Evolutionary conservation across 805 yeast genomes (phyloP), one percentile per base, ranked within the genome.

Genomic region (Candida taoyuanica): DNA sequence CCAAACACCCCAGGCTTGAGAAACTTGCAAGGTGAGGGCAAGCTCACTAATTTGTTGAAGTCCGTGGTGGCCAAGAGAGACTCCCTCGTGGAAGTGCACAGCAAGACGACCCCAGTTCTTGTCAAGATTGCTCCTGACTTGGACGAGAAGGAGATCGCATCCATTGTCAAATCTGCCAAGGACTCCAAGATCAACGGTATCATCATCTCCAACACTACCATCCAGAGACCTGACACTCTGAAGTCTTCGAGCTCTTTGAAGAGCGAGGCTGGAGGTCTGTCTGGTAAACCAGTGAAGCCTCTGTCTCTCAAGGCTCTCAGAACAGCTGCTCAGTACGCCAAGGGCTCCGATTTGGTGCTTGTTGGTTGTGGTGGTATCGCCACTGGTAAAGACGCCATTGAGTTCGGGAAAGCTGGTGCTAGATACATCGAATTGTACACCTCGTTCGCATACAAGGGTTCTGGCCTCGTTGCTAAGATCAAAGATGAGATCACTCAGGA

Each of bases 1-100:
- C 98, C 98, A 37, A 91, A 91, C 58, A 91, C 98, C 1, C 98
- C 98, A 5, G 97, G 97, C 2, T 71, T 91, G 49, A 76, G 98
- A 55, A 85, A 79, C 50, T 71, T 91, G 49, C 98, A 91, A 65
- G 75, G 67, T 40, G 95, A 85, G 50, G 70, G 69, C 39, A 85
- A 83, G 58, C 71, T 91, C 43, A 76, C 86, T 7, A 70, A 70
- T 25, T 66, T 91, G 51, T 70, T 91, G 50, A 64, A 73, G 8
- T 65, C 78, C 11, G 88, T 91, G 24, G 78, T 88, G 11, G 59
- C 63, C 1, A 88, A 84, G 57, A 76, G 97, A 57, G 71, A 85
- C 51, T 71, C 70, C 37, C 49, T 67, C 30, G 59, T 69, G 30
- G 68, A 69, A 33, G 55, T 55, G 24, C 59, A 63, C 21, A 62